Base-by-base conservation (phyloP, 169 alveolate genomes). In the Cryptosporidium bovis region DNA sequence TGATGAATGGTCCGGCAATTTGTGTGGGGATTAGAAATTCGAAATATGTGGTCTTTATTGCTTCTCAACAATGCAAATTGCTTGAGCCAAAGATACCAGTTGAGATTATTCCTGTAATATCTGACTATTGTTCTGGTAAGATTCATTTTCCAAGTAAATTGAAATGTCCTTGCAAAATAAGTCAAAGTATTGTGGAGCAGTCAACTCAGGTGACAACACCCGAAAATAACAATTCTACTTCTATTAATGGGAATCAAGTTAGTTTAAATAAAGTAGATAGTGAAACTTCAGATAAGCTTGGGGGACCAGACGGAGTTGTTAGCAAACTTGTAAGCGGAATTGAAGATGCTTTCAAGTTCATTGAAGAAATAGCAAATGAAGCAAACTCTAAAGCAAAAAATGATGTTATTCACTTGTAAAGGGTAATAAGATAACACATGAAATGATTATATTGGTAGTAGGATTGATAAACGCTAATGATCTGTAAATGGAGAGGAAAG, bases 1-100 rank as follows among this genome's bases (percentile, higher is more conserved):
- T 77, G 87, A 40, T 77, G 71, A 56, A 62, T 27, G 87, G 87
- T 8, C 87, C 87, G 6, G 71, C 87, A 60, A 62, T 77, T 16
- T 77, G 87, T 44, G 71, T 77, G 33, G 87, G 87, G 36, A 77
- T 77, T 3, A 77, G 87, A 60, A 77, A 77, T 48, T 48, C 55
- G 40, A 62, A 34, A 20, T 77, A 77, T 40, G 64, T 58, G 3
- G 71, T 77, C 5, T 77, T 77, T 77, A 36, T 50, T 20, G 87
- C 64, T 18, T 50, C 87, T 15, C 58, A 55, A 4, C 58, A 56
- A n/a, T 77, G 87, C 64, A 77, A 77, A 50, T 77, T 77, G n/a
- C 50, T 77, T 31, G 71, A 77, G 7, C 87, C 87, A 2, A 64
- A 56, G 64, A 34, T 77, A 13, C 87, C 87, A 2, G 71, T 77